Percentiles rank a stretch among this genome's conserved stretches.
These are phyloP conservation scores for Phaeosphaeria sp. DNA, from an alignment of 2,329 filamentous ascomycete genomes.

Conservation along the genomic window DNA sequence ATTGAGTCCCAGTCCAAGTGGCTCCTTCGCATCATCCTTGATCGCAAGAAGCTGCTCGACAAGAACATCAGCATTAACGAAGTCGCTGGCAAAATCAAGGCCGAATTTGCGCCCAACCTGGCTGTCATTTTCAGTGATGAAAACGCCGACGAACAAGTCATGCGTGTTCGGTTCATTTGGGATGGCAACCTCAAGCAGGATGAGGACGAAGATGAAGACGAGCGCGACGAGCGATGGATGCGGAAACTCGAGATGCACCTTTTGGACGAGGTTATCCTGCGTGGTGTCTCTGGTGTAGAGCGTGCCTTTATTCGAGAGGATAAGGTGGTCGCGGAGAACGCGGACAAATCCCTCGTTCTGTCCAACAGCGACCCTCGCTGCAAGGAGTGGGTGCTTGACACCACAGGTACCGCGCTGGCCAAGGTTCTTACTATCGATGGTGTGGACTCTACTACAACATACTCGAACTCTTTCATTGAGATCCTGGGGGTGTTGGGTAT, in stretches of 20 bases:
- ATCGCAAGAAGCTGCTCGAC: conserved; percentile 92
- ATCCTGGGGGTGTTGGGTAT: conserved; percentile 95
- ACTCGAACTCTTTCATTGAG: conserved; percentile 95
- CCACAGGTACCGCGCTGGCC: conserved; percentile 84
- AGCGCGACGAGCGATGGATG: conserved; percentile 75
- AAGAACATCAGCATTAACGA: conserved; percentile 92
- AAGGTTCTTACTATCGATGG: conserved; percentile 86
- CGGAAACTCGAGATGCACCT: conserved; percentile 89
- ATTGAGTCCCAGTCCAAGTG: conserved; percentile 80
- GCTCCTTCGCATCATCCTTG: conserved; percentile 91
- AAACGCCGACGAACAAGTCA: conserved; percentile 93
- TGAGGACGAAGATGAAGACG: conserved; percentile 80
- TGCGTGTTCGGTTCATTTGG: conserved; percentile 85
- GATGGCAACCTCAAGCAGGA: conserved; percentile 59
- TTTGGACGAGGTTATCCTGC: conserved; percentile 87
- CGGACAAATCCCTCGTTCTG: conserved; percentile 76
- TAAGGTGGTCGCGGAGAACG: conserved; percentile 61
- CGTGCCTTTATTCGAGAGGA: conserved; percentile 83
- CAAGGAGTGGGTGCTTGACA: conserved; percentile 95
- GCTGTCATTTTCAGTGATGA: conserved; percentile 97
- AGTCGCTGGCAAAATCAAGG: conserved; percentile 87
- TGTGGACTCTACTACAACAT: conserved; percentile 84
- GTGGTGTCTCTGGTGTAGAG: conserved; percentile 87
- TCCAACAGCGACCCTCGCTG: conserved; percentile 77
- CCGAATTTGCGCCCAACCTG: conserved; percentile 76